Evolutionary conservation across 2,329 filamentous ascomycete genomes (phyloP), one percentile per base, ranked within the genome.

Genomic region (Fusarium humuli): DNA sequence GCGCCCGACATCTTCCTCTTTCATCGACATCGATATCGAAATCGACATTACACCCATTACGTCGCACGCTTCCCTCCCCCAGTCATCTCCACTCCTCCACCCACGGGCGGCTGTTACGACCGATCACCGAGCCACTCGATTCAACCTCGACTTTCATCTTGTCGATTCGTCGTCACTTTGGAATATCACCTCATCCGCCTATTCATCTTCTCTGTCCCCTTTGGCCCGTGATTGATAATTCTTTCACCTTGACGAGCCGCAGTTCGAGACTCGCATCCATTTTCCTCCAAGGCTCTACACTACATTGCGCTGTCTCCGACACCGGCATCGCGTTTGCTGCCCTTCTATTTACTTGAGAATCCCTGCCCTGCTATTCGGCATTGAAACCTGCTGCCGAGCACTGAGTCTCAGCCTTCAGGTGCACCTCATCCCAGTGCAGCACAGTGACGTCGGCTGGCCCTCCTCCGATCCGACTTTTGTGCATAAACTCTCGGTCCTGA

Each of bases 71-170:
- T n/a, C 16, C 34, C 16, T 57, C 40, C 41, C 50, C 46, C 50
- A 48, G 41, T 50, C 69, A 70, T 73, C 71, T 73, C 71, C 71
- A 74, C 71, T 72, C 62, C 47, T 61, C 72, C 69, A 65, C 67
- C 62, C n/a, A 27, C 34, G n/a, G 25, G 20, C 23, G 27, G 22
- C 40, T 52, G 29, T 47, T 54, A 30, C 60, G 50, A 65, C 65
- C 55, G 34, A 44, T 44, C 41, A 44, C 56, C 42, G 54, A 54
- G 45, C 67, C 57, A 40, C 49, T 53, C 23, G 23, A 41, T 68
- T 68, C 30, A 34, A 42, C 16, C 42, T 57, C 55, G 42, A 61
- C 40, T 58, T 61, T 71, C 57, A 61, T 57, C 49, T 46, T 25
- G 27, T 57, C 50, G 42, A 47, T 50, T 67, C 55, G 10, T 63